Evolutionary conservation across 371 early-diverging fungal genomes (phyloP), one percentile per base, ranked within the genome.

Genomic region (Mortierella sp.): DNA sequence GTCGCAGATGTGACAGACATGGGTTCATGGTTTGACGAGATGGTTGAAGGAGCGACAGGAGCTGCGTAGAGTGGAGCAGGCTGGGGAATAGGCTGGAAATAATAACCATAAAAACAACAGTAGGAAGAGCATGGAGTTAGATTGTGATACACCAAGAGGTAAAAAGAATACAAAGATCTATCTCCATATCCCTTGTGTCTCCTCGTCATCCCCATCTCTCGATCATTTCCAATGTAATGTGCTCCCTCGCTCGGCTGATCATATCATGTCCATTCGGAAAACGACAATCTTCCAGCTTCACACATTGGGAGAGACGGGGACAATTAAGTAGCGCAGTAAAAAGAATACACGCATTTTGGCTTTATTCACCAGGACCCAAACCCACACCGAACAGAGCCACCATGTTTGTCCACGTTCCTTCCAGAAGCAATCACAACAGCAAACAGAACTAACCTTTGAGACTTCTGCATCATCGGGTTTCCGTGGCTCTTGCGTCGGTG

Each of bases 381-480:
- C 52, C 61, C 41, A 39, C 64, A 68, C n/a, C 19, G 4, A 53
- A 63, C 44, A 55, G 29, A 26, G 29, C 31, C 34, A 37, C 37
- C 58, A 11, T 58, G 58, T 11, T 13, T 31, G 55, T 58, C 58
- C 58, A 47, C n/a, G 34, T 45, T 50, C 39, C 52, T 14, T 52
- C 52, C 61, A 73, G 47, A 55, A 73, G 37, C 63, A 55, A 55
- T 63, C 64, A 55, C 71, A 26, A 70, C 37, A 73, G 43, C 68
- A 74, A 58, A 58, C 40, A 68, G 67, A 67, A 81, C 82, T 77
- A 61, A 81, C 82, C 82, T 81, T 81, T 81, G 77, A 71, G 75
- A 74, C 82, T 44, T 81, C 77, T 71, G 77, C 71, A 68, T 71
- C 70, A 71, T 81, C 82, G 74, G 77, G 77, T 53, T 66, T 71